Percentiles rank a stretch among this genome's conserved stretches.
phyloP scores from a whole-genome alignment of 2,329 filamentous ascomycete genomes.

The Arthrobotrys iridis region DNA sequence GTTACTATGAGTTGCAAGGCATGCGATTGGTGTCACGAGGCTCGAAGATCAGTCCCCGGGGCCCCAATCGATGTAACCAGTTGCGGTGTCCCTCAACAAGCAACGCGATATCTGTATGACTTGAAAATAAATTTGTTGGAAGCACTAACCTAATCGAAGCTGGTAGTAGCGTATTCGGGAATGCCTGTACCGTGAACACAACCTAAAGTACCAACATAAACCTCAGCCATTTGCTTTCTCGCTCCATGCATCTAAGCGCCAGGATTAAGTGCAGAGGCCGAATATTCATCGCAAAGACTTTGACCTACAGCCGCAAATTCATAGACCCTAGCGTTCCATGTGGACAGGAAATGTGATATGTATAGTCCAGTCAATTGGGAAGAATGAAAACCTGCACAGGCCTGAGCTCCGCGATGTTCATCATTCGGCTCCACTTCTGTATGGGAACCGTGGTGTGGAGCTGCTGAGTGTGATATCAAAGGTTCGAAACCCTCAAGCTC shows the following conservation, averaged over 20 bases:
- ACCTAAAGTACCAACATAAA: constrained; percentile 38
- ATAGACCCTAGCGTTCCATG: constrained; percentile 69
- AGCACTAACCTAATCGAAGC: constrained; percentile 39
- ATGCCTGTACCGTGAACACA: constrained; percentile 48
- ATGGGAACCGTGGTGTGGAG: neutral
- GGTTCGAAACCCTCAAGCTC: constrained; percentile 17
- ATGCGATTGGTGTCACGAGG: neutral
- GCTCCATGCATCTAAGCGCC: constrained; percentile 60
- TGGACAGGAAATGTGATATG: constrained; percentile 68
- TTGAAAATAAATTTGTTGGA: neutral
- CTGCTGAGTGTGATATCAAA: constrained; percentile 13
- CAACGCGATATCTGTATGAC: neutral
- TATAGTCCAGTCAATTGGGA: constrained; percentile 61
- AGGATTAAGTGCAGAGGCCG: constrained; percentile 61
- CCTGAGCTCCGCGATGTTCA: constrained; percentile 12
- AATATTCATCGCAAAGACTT: constrained; percentile 33
- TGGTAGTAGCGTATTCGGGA: constrained; percentile 19
- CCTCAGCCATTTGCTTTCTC: constrained; percentile 27
- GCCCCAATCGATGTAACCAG: neutral
- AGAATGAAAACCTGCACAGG: neutral
- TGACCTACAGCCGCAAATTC: constrained; percentile 68
- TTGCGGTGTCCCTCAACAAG: neutral
- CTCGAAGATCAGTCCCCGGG: neutral
- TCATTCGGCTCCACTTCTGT: neutral
- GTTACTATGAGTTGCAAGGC: neutral